Evolutionary conservation across 2,329 filamentous ascomycete species (phyloP).

Genomic region (Cladosporium colombiae): DNA sequence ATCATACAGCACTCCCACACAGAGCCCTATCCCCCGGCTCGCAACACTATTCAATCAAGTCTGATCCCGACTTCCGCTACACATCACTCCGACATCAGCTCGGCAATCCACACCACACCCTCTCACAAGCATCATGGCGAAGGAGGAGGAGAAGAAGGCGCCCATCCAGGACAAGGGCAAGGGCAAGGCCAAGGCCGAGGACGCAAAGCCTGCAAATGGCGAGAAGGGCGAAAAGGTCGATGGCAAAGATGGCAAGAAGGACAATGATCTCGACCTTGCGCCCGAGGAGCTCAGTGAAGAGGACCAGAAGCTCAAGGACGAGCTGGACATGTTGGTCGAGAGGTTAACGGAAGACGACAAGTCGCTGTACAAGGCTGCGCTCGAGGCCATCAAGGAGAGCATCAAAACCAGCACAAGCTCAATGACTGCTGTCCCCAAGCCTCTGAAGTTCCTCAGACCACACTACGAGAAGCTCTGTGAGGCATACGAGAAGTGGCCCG

Average conservation of each 20-base stretch:
- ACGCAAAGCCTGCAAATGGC: conserved; percentile 63
- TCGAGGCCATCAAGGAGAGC: conserved; percentile 95
- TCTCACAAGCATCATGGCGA: conserved; percentile 63
- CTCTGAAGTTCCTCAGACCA: conserved; percentile 93
- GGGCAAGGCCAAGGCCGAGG: conserved; percentile 85
- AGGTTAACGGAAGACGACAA: conserved; percentile 85
- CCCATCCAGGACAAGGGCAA: conserved; percentile 81
- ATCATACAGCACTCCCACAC: neutral
- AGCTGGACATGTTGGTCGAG: conserved; percentile 97
- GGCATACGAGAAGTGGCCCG: conserved; percentile 86
- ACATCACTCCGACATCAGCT: neutral
- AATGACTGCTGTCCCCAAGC: conserved; percentile 98
- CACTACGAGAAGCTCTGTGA: conserved; percentile 90
- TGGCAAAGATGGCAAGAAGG: conserved; percentile 67
- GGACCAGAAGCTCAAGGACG: conserved; percentile 96
- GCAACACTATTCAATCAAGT: neutral
- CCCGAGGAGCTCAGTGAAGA: conserved; percentile 94
- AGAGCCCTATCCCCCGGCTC: neutral
- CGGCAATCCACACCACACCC: conserved; percentile 1
- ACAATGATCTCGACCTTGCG: conserved; percentile 70
- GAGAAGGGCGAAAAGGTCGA: conserved; percentile 54
- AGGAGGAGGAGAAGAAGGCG: conserved; percentile 84
- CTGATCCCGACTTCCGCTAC: neutral
- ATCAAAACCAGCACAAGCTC: conserved; percentile 99
- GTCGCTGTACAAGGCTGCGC: conserved; percentile 83